Percentiles rank a stretch among this genome's conserved stretches.
Evolutionary conservation across 495 filamentous ascomycete genomes (phyloP).

Genomic region (Letharia lupina): DNA sequence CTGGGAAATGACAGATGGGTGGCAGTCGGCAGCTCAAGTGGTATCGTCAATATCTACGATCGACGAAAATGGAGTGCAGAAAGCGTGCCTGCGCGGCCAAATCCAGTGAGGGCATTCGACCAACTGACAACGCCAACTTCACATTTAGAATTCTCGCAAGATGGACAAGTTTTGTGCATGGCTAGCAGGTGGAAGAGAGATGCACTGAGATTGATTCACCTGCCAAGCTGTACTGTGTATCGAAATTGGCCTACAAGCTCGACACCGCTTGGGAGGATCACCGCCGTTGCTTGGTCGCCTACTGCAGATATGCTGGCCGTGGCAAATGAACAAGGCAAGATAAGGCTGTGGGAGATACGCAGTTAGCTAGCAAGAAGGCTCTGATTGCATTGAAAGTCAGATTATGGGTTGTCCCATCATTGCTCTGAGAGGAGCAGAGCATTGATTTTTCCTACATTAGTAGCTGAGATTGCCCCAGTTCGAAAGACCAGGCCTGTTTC

Average conservation of each 20-base stretch:
- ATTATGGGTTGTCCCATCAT: not conserved
- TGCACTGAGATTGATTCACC: slow-evolving; percentile 77
- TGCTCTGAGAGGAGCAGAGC: not conserved
- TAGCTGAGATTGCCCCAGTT: not conserved
- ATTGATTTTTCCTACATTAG: too few relatives aligned
- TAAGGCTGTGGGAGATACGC: slow-evolving; percentile 79
- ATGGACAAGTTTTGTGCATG: slow-evolving; percentile 82
- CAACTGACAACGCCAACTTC: slow-evolving; percentile 80
- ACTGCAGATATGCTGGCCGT: slow-evolving; percentile 66
- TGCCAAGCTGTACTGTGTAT: slow-evolving; percentile 89
- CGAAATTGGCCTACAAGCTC: slow-evolving; percentile 89
- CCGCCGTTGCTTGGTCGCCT: slow-evolving; percentile 67
- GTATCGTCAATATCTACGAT: slow-evolving; percentile 90
- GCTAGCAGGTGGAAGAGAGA: slow-evolving; percentile 79
- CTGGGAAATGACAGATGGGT: slow-evolving; percentile 84
- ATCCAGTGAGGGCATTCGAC: slow-evolving; percentile 62
- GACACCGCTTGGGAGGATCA: slow-evolving; percentile 82
- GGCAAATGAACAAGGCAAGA: slow-evolving; percentile 76
- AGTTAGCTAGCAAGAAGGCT: slow-evolving; percentile 25
- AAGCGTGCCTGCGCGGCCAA: slow-evolving; percentile 51
- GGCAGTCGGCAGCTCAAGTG: slow-evolving; percentile 72
- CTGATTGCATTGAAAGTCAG: not conserved
- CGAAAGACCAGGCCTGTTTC: not conserved
- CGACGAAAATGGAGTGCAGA: slow-evolving; percentile 51
- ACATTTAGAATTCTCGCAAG: slow-evolving; percentile 68